Base-by-base conservation (phyloP, 768 basidiomycete genomes). In the Gelatoporia subvermispora region DNA sequence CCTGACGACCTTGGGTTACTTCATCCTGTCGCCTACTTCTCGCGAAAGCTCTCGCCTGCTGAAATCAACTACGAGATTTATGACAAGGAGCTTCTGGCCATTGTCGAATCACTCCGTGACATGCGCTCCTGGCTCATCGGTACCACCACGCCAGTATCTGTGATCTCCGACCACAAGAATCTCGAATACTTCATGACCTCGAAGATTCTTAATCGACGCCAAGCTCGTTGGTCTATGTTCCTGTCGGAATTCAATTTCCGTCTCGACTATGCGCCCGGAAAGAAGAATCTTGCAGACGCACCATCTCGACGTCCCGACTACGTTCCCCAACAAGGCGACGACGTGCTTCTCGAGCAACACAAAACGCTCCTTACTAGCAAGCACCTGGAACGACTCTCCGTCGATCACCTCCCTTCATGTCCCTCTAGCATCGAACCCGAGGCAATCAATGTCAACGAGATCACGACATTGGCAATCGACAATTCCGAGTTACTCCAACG, bases 11-110 rank as follows among this genome's bases (percentile, higher is more conserved):
- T 59, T 8, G 50, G 47, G 13, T 20, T 50, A 4, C 71, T 65
- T 60, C 60, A 63, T 3, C 74, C 75, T 0, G 54, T 76, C 16
- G 72, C 65, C 0, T 79, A 68, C 50, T 51, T 59, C 3, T 76
- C 71, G 0, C 61, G 65, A 4, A 54, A 60, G 5, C 47, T 75
- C 0, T 57, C 41, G 0, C 43, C 48, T 0, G 61, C 68, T 0
- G 72, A 79, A 56, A 43, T 59, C 2, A 78, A 79, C 53, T 79
- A 79, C 54, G 63, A 72, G 17, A 65, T 67, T 28, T 62, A 73
- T 46, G 66, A 81, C 54, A 68, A 68, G 48, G 78, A 82, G 57
- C 47, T 80, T 0, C 64, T 78, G 2, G 72, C 75, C 0, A 73
- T 79, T 22, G 64, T 79, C n/a, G 59, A 23, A 63, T 42, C 65